phyloP scores from a whole-genome alignment of 139 green algal species.

The Astrephomene gubernaculifera region DNA sequence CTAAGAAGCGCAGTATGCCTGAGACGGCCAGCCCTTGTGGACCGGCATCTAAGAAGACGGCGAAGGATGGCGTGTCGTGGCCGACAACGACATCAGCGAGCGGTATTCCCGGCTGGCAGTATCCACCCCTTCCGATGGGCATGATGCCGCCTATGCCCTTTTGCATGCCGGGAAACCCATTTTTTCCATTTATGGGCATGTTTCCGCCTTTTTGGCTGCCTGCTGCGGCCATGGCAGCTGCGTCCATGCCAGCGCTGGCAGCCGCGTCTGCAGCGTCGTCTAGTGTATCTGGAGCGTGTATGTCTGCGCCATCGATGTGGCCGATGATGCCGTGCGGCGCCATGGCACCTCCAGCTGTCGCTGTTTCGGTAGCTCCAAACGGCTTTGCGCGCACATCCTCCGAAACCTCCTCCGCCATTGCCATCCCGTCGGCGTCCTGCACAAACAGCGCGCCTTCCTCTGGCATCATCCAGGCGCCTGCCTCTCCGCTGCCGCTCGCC shows the following conservation, averaged over 20 bases:
- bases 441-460: background rate
- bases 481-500: background rate
- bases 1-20: background rate
- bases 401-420: background rate
- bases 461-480: background rate
- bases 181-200: slow-evolving; percentile 44
- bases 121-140: slow-evolving; percentile 38
- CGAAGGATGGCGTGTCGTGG: background rate
- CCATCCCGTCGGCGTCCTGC: slow-evolving; percentile 7
- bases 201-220: slow-evolving; percentile 37
- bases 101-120: slow-evolving; percentile 20
- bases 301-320: background rate
- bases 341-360: background rate
- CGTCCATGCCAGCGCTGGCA: background rate
- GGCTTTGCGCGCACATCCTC: background rate
- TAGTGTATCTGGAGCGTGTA: background rate
- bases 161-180: slow-evolving; percentile 20
- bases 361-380: background rate
- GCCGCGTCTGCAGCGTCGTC: background rate
- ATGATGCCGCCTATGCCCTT: slow-evolving; percentile 33
- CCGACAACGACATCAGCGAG: background rate
- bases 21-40: background rate
- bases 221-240: slow-evolving; percentile 2
- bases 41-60: slow-evolving; percentile 3
- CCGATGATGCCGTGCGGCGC: slow-evolving; percentile 2